phyloP scores from a whole-genome alignment of 768 basidiomycete genomes.

The Boletus subparvulus region DNA sequence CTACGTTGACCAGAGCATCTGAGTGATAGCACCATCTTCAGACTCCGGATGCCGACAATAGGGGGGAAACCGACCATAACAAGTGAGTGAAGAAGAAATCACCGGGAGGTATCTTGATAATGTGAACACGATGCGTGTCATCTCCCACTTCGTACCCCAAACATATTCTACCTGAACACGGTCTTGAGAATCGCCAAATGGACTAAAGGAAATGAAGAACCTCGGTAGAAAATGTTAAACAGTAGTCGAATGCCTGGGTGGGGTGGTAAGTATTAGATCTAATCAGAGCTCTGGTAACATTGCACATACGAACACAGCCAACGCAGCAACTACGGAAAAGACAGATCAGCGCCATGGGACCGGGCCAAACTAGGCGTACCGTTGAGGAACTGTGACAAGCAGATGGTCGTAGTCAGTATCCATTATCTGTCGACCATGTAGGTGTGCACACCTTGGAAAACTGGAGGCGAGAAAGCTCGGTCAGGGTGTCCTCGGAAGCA shows the following conservation, averaged over 20 bases:
- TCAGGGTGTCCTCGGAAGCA: neutral
- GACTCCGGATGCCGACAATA: neutral
- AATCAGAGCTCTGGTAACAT: neutral
- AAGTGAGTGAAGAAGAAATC: constrained; percentile 14
- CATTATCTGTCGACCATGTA: neutral
- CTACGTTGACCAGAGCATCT: constrained; percentile 8
- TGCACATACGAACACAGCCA: constrained; percentile 17
- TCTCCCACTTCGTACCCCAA: constrained; percentile 27
- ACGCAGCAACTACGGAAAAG: constrained; percentile 15
- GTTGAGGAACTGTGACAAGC: constrained; percentile 15
- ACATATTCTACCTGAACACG: constrained; percentile 19
- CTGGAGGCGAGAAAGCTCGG: constrained; percentile 18
- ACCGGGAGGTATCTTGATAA: constrained; percentile 30
- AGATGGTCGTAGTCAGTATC: neutral
- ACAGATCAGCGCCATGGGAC: neutral
- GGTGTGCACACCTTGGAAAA: constrained; percentile 18
- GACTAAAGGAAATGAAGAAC: constrained; percentile 1
- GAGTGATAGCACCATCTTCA: neutral
- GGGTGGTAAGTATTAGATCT: neutral
- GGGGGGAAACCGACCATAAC: constrained; percentile 14
- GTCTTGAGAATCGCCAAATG: neutral
- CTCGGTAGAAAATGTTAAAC: constrained; percentile 23
- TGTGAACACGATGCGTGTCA: constrained; percentile 24
- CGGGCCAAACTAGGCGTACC: constrained; percentile 1
- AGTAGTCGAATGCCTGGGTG: constrained; percentile 22